Evolutionary conservation across 768 basidiomycete genomes (phyloP).

Genomic region (Leccinum uliginosum): DNA sequence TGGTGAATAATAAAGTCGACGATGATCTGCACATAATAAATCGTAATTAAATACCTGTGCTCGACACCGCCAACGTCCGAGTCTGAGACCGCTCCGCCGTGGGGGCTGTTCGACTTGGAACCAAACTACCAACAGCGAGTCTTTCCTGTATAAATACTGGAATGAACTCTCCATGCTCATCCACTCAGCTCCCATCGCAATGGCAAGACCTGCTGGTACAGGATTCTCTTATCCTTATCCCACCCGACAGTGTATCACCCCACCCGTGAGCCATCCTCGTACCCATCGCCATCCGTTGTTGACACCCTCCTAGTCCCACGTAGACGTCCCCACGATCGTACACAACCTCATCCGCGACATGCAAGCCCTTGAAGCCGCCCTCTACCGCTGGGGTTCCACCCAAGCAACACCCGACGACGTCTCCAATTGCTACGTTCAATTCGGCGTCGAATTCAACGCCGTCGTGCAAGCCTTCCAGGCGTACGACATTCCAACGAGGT

Average conservation of each 20-base stretch:
- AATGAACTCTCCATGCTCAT: not conserved
- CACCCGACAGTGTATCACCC: not conserved
- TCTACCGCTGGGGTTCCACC: constrained; percentile 63
- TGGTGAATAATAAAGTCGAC: not conserved
- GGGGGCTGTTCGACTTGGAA: not conserved
- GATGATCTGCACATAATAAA: constrained; percentile 1
- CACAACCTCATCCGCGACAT: constrained; percentile 72
- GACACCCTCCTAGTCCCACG: not conserved
- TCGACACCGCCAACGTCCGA: not conserved
- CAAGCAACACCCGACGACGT: constrained; percentile 66
- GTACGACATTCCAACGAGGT: constrained; percentile 77
- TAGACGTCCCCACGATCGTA: constrained; percentile 59
- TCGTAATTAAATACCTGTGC: not conserved
- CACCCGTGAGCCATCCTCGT: not conserved
- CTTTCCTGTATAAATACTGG: not conserved
- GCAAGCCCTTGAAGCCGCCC: constrained; percentile 71
- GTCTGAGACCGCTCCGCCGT: not conserved
- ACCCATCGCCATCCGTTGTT: not conserved
- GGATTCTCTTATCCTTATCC: not conserved
- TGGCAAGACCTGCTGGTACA: constrained; percentile 14
- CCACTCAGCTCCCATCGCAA: not conserved
- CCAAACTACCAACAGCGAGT: not conserved
- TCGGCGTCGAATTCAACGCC: constrained; percentile 86
- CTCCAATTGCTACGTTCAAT: constrained; percentile 84
- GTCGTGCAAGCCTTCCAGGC: constrained; percentile 71